These are phyloP conservation scores for Penicillium crystallinum DNA, from an alignment of 495 filamentous ascomycete genomes.

Conservation along the genomic window DNA sequence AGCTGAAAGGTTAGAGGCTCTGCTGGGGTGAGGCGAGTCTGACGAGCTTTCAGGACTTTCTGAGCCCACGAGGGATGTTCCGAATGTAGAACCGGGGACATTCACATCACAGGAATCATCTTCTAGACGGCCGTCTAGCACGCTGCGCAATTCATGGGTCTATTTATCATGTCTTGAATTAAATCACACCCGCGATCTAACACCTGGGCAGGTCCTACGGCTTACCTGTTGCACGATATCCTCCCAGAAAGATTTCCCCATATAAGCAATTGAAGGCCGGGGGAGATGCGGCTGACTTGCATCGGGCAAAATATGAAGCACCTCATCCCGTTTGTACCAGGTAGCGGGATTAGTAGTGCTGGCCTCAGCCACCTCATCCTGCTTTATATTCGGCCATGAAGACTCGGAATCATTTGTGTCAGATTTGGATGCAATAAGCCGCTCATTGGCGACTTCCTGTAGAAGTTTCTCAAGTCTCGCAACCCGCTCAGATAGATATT, in stretches of 20 bases:
- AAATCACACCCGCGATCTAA: background rate
- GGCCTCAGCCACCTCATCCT: background rate
- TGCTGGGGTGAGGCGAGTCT: constrained; percentile 7
- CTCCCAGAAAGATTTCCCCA: constrained; percentile 31
- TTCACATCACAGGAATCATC: constrained; percentile 8
- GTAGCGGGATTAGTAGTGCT: constrained; percentile 5
- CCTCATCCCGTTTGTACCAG: constrained; percentile 5
- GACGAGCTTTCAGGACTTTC: constrained; percentile 17
- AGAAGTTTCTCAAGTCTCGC: constrained; percentile 30
- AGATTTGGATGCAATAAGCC: background rate
- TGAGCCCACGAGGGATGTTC: constrained; percentile 12
- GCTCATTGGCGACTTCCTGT: constrained; percentile 14
- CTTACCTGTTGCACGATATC: constrained; percentile 31
- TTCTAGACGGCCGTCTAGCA: constrained; percentile 21
- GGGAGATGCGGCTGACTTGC: constrained; percentile 7
- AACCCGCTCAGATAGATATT: constrained; percentile 22
- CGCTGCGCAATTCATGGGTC: constrained; percentile 20
- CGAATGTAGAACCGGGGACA: constrained; percentile 7
- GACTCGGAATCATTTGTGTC: too few species aligned
- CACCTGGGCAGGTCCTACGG: background rate
- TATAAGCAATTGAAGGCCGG: constrained; percentile 14
- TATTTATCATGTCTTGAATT: background rate
- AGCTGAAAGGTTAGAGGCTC: constrained; percentile 1
- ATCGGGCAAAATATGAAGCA: background rate
- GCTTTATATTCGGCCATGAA: background rate